Conservation (phyloP, 768 basidiomycete genomes). For the Clavulina sp. region DNA sequence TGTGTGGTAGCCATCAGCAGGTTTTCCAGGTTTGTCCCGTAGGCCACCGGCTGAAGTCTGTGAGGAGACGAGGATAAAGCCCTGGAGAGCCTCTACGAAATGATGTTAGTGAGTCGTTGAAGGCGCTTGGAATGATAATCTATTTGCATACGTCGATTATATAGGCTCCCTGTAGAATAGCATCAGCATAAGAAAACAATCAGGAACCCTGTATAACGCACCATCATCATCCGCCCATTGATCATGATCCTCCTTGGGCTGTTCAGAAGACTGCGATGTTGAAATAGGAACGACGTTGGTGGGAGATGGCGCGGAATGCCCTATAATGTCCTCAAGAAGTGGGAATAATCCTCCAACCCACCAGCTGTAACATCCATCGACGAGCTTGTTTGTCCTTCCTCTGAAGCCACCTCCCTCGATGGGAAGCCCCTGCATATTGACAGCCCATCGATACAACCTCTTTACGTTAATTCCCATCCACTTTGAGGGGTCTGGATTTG, state of each 20-base stretch:
- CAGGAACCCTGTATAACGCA: conserved; percentile 16
- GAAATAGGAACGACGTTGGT: background rate
- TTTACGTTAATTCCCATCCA: conserved; percentile 6
- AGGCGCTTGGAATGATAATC: background rate
- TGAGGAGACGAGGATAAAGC: conserved; percentile 71
- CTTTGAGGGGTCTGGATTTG: background rate
- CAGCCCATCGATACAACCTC: conserved; percentile 10
- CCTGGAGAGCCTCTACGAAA: conserved; percentile 44
- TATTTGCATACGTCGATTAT: conserved; percentile 29
- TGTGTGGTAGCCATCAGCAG: conserved; percentile 91
- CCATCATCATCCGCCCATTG: conserved; percentile 63
- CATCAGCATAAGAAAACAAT: conserved; percentile 9
- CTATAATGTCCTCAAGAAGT: conserved; percentile 38
- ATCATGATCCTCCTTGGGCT: conserved; percentile 18
- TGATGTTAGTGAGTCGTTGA: background rate
- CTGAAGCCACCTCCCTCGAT: conserved; percentile 82
- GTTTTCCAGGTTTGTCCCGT: conserved; percentile 87
- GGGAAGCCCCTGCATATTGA: conserved; percentile 57
- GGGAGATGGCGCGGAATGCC: conserved; percentile 9
- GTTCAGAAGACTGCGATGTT: background rate
- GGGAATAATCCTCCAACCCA: conserved; percentile 88
- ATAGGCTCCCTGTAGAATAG: conserved; percentile 30
- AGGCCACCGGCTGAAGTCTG: conserved; percentile 78
- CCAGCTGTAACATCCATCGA: conserved; percentile 99
- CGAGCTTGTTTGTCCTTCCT: conserved; percentile 93